Percentiles rank a stretch among this genome's conserved stretches.
phyloP scores from a whole-genome alignment of 148 eudicot genomes.

The Persicaria tinctoria region DNA sequence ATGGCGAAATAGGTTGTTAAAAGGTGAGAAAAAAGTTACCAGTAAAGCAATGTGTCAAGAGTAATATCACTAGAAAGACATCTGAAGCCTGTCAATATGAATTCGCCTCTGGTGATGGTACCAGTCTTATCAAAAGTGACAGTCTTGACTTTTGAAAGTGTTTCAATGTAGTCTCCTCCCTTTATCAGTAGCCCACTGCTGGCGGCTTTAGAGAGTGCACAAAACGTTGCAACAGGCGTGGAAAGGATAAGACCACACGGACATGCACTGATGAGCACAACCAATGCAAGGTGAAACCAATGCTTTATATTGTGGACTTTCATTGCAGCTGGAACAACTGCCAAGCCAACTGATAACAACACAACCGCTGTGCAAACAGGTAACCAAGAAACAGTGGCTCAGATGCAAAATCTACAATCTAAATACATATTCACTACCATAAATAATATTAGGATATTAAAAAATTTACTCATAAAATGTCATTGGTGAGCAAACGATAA shows the following conservation, averaged over 20 bases:
- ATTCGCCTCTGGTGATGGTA: slow-evolving; percentile 89
- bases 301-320: slow-evolving; percentile 36
- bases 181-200: slow-evolving; percentile 68
- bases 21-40: slow-evolving; percentile 31
- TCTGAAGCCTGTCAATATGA: slow-evolving; percentile 40
- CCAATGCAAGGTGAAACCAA: slow-evolving; percentile 74
- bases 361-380: slow-evolving; percentile 51
- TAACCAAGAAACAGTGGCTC: not conserved
- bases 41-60: slow-evolving; percentile 43
- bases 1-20: not conserved
- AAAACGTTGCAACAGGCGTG: slow-evolving; percentile 84
- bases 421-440: too few relatives aligned
- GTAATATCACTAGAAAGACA: slow-evolving; percentile 37
- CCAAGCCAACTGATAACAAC: slow-evolving; percentile 53
- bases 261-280: slow-evolving; percentile 81
- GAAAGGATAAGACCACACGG: slow-evolving; percentile 94
- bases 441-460: too few relatives aligned
- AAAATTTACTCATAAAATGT: too few relatives aligned
- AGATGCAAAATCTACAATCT: not conserved
- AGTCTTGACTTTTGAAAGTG: slow-evolving; percentile 53
- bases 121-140: slow-evolving; percentile 94
- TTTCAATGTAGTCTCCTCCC: slow-evolving; percentile 86
- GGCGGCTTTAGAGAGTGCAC: slow-evolving; percentile 90
- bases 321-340: slow-evolving; percentile 49
- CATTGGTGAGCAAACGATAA: not conserved